These are phyloP conservation scores for Trichomonas vaginalis DNA, from an alignment of 208 protist genomes.

Conservation along the genomic window DNA sequence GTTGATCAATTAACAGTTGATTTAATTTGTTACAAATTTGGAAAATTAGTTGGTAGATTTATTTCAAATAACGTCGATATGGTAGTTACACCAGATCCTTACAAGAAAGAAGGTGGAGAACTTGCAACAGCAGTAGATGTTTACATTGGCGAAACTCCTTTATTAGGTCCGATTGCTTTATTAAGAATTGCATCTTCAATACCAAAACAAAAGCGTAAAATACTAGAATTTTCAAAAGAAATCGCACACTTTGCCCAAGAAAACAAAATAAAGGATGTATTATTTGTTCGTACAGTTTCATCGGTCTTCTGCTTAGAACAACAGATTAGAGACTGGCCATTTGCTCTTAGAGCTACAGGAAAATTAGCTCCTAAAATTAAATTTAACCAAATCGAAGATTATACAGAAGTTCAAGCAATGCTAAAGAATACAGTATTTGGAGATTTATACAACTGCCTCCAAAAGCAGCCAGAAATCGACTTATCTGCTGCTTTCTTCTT, in stretches of 20 bases:
- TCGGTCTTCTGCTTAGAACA: not conserved
- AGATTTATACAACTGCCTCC: not conserved
- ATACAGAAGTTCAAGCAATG: not conserved
- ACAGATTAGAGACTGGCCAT: not conserved
- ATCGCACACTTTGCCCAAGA: not conserved
- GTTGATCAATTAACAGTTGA: not conserved
- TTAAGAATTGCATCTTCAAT: not conserved
- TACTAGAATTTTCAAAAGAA: slow-evolving; percentile 7
- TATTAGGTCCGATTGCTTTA: not conserved
- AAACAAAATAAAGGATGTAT: not conserved
- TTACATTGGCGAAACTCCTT: not conserved
- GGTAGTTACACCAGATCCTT: not conserved
- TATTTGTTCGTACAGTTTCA: not conserved
- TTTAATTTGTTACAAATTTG: not conserved
- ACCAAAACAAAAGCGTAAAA: not conserved
- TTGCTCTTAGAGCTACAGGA: not conserved
- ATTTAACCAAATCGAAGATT: not conserved
- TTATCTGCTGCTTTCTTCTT: not conserved
- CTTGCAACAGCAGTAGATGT: not conserved
- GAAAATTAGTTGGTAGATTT: not conserved
- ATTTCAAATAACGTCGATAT: not conserved
- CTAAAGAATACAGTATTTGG: not conserved
- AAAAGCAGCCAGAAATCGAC: not conserved
- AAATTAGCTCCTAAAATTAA: not conserved
- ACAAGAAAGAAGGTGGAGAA: not conserved